These are phyloP conservation scores for Bacidia rubella DNA, from an alignment of 495 filamentous ascomycete species.

Conservation along the genomic window DNA sequence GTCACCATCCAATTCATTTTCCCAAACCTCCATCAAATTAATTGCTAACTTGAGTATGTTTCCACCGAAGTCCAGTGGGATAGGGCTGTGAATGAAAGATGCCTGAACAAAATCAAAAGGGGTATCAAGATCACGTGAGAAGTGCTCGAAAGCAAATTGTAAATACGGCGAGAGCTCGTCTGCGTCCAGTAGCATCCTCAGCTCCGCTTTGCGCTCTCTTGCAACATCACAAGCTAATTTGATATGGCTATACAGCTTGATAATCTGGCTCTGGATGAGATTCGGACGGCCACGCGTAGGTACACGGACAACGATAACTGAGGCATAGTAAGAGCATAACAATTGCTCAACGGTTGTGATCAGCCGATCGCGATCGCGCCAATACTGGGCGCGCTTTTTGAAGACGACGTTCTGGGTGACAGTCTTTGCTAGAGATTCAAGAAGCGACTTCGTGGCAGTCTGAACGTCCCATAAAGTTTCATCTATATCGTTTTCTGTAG, in stretches of 20 bases:
- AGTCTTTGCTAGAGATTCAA: not conserved
- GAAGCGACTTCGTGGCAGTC: constrained; percentile 25
- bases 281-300: constrained; percentile 32
- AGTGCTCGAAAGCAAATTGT: constrained; percentile 42
- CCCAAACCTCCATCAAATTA: constrained; percentile 26
- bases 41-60: constrained; percentile 37
- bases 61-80: constrained; percentile 27
- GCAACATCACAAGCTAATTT: constrained; percentile 26
- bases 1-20: constrained; percentile 17
- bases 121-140: constrained; percentile 26
- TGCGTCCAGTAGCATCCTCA: constrained; percentile 34
- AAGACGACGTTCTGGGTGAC: not conserved
- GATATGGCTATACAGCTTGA: constrained; percentile 33
- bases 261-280: constrained; percentile 36
- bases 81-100: constrained; percentile 25
- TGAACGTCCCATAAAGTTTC: constrained; percentile 34
- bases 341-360: constrained; percentile 34
- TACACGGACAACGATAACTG: constrained; percentile 38
- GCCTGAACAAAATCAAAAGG: constrained; percentile 31
- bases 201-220: constrained; percentile 25
- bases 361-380: constrained; percentile 13
- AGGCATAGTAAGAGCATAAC: constrained; percentile 39
- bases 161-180: constrained; percentile 39
- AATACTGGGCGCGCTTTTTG: not conserved
- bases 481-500: constrained; percentile 32